A percentile compares a stretch with the other conserved stretches of the same genome.
Conservation (phyloP, 371 early-diverging fungal species). For the Apophysomyces variabilis region DNA sequence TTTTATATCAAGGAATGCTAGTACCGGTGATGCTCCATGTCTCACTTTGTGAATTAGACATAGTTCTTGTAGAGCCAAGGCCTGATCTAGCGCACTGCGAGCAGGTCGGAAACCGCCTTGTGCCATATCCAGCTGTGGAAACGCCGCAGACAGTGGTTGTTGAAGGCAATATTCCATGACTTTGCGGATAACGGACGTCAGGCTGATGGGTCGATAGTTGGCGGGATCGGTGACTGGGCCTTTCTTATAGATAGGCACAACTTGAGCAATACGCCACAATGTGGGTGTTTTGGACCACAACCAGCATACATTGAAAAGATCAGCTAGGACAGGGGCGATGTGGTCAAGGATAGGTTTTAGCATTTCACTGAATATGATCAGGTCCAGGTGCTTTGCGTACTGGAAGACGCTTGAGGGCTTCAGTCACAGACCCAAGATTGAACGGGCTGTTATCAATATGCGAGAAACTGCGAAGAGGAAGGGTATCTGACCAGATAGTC, state of each 20-base stretch:
- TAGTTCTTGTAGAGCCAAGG: too few relatives aligned
- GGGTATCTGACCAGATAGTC: too few relatives aligned
- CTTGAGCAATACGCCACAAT: constrained; percentile 13
- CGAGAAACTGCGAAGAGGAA: too few relatives aligned
- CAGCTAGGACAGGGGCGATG: not conserved
- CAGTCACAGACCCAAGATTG: too few relatives aligned
- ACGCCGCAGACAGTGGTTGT: not conserved
- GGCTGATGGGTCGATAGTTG: constrained; percentile 29
- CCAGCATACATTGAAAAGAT: constrained; percentile 18
- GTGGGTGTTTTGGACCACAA: constrained; percentile 5
- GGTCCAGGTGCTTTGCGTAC: constrained; percentile 29
- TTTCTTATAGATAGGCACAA: constrained; percentile 21
- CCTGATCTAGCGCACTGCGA: too few relatives aligned
- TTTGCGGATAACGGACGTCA: constrained; percentile 23
- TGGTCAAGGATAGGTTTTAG: constrained; percentile 13
- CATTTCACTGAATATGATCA: constrained; percentile 33
- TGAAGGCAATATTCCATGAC: constrained; percentile 20
- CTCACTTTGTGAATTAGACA: not conserved
- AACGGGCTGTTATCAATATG: too few relatives aligned
- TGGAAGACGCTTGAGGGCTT: constrained; percentile 14
- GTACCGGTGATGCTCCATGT: constrained; percentile 4
- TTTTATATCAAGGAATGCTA: constrained; percentile 32
- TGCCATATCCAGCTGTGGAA: constrained; percentile 18
- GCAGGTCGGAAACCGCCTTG: constrained; percentile 50
- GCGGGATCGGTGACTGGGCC: too few relatives aligned